phyloP scores from a whole-genome alignment of 768 basidiomycete species.

The Rhodocollybia butyracea region DNA sequence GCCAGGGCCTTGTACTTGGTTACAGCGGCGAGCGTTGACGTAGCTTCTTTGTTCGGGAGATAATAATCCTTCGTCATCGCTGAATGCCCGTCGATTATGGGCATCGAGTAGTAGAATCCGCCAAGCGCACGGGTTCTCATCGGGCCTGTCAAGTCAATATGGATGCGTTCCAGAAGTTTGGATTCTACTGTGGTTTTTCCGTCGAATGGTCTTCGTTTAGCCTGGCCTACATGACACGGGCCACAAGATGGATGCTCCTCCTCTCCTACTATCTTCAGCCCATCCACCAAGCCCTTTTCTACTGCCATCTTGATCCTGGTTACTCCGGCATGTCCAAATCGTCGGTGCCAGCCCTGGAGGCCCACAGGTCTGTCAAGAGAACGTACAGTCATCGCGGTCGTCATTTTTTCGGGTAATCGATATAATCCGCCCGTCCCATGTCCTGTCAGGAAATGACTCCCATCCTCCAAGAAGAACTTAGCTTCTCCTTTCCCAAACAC shows the following conservation, averaged over 20 bases:
- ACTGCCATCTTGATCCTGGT: background rate
- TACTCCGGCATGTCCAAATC: slow-evolving; percentile 14
- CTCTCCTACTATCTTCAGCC: background rate
- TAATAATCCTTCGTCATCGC: background rate
- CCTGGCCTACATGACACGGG: background rate
- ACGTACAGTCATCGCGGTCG: slow-evolving; percentile 5
- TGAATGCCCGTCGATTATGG: background rate
- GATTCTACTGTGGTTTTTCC: background rate
- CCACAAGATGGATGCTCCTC: background rate
- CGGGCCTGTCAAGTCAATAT: slow-evolving; percentile 1
- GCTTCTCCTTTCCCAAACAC: slow-evolving; percentile 12
- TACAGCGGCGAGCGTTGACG: background rate
- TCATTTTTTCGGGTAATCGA: background rate
- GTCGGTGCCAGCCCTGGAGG: slow-evolving; percentile 23
- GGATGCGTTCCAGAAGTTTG: background rate
- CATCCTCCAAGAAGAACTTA: background rate
- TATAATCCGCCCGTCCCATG: background rate
- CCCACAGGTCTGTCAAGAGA: slow-evolving; percentile 16
- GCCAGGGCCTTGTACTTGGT: background rate
- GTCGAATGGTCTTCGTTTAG: background rate
- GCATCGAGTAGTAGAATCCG: background rate
- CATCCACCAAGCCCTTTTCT: background rate
- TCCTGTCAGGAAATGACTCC: background rate
- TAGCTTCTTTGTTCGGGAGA: background rate
- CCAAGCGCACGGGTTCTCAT: background rate